Evolutionary conservation across 257 asterid genomes (phyloP).

Genomic region (Nicotiana tabacum): DNA sequence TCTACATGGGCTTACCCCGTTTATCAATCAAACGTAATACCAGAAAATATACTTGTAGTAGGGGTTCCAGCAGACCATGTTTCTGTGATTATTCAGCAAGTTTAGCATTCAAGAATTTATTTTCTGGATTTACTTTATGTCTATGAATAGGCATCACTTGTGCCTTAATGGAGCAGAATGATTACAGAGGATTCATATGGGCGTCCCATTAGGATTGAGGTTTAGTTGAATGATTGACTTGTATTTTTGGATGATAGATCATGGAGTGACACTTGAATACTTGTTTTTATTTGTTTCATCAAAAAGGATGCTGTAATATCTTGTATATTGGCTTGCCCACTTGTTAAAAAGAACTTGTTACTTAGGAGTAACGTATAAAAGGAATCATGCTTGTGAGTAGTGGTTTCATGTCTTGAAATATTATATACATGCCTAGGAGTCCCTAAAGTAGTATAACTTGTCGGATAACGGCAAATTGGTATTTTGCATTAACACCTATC

Average conservation of each 20-base stretch:
- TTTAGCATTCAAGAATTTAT: background rate
- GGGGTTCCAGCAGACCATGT: background rate
- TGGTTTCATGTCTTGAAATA: background rate
- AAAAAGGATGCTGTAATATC: background rate
- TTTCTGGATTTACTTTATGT: background rate
- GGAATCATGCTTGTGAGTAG: background rate
- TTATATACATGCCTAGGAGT: background rate
- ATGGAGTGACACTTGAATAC: background rate
- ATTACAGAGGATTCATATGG: background rate
- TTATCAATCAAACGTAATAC: background rate
- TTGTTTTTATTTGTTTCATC: background rate
- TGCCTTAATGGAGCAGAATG: background rate
- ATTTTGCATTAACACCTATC: background rate
- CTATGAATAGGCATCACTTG: background rate
- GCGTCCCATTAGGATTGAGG: background rate
- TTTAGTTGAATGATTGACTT: background rate
- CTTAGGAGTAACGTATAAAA: background rate
- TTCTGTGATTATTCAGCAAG: background rate
- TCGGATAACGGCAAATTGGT: background rate
- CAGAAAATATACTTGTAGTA: background rate
- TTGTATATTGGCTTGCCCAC: background rate
- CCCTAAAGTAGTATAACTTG: background rate
- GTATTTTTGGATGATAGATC: conserved; percentile 1
- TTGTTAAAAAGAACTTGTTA: background rate
- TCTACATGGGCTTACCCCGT: background rate